Conservation (phyloP, 805 yeast species). For the Barnettozyma sp. region DNA sequence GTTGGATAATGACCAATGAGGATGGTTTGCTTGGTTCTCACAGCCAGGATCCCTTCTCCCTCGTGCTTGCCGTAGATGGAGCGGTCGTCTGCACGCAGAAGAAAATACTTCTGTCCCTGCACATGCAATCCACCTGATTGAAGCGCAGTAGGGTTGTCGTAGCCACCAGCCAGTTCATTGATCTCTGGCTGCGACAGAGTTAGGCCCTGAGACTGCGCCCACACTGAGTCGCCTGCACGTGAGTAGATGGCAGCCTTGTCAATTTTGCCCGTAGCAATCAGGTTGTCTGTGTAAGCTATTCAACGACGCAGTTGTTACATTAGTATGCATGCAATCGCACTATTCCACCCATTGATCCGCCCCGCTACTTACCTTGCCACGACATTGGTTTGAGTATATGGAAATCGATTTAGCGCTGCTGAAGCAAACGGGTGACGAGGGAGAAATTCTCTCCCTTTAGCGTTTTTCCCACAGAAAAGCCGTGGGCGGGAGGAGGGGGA, state of each 20-base stretch:
- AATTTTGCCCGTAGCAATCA: slow-evolving; percentile 77
- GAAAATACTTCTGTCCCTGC: slow-evolving; percentile 79
- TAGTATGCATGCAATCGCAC: no score
- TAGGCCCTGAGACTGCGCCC: slow-evolving; percentile 81
- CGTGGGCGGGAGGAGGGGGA: no score
- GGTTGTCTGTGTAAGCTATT: slow-evolving; percentile 95
- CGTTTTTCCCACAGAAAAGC: no score
- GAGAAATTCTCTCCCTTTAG: no score
- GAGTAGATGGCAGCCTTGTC: slow-evolving; percentile 93
- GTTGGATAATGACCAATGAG: slow-evolving; percentile 91
- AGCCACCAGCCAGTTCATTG: slow-evolving; percentile 67
- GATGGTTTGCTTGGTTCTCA: slow-evolving; percentile 90
- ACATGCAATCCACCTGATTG: slow-evolving; percentile 85
- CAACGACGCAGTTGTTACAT: no score
- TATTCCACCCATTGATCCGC: no score
- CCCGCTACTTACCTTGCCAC: slow-evolving; percentile 46
- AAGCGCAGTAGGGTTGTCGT: slow-evolving; percentile 66
- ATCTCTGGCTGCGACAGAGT: slow-evolving; percentile 65
- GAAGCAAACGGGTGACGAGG: no score
- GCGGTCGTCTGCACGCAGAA: slow-evolving; percentile 84
- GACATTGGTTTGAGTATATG: slow-evolving; percentile 29
- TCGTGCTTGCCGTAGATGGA: slow-evolving; percentile 91
- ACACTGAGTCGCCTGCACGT: slow-evolving; percentile 86
- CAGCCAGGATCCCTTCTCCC: slow-evolving; percentile 82
- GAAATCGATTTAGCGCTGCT: not conserved